Conservation (phyloP, 2,329 filamentous ascomycete genomes). For the Plenodomus tracheiphilus region DNA sequence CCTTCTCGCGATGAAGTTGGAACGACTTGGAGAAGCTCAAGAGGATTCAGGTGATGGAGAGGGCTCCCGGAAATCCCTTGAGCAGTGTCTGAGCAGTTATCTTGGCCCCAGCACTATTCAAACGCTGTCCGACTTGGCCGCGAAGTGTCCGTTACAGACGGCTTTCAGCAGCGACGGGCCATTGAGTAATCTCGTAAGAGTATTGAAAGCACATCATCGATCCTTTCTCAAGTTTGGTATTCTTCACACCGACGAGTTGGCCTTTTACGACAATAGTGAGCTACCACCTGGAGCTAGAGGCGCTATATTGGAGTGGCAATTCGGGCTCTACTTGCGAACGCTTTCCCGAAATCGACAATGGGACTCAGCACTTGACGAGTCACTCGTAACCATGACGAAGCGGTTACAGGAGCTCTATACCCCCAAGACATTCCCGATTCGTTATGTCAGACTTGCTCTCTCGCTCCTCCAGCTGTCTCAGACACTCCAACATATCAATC, state of each 20-base stretch:
- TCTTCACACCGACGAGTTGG: slow-evolving; percentile 56
- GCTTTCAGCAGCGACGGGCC: slow-evolving; percentile 60
- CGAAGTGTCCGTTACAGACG: slow-evolving; percentile 53
- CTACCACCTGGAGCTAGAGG: slow-evolving; percentile 38
- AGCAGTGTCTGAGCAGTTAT: slow-evolving; percentile 64
- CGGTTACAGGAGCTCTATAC: slow-evolving; percentile 36
- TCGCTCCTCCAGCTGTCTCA: slow-evolving; percentile 49
- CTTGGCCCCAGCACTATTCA: slow-evolving; percentile 62
- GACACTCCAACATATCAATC: slow-evolving; percentile 60
- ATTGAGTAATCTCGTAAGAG: slow-evolving; percentile 59
- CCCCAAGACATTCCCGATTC: slow-evolving; percentile 33
- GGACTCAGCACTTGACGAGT: slow-evolving; percentile 29
- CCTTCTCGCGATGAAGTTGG: slow-evolving; percentile 65
- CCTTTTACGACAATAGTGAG: slow-evolving; percentile 41
- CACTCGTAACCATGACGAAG: slow-evolving; percentile 23
- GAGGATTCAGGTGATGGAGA: slow-evolving; percentile 57
- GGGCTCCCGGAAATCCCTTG: slow-evolving; percentile 62
- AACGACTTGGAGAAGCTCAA: slow-evolving; percentile 66
- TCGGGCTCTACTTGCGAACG: slow-evolving; percentile 36
- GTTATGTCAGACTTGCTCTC: slow-evolving; percentile 31
- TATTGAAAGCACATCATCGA: slow-evolving; percentile 63
- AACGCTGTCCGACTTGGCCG: slow-evolving; percentile 56
- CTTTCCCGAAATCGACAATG: slow-evolving; percentile 36
- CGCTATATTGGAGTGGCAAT: slow-evolving; percentile 49
- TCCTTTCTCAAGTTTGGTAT: slow-evolving; percentile 48